Percentiles rank a stretch among this genome's conserved stretches.
Evolutionary conservation across 78 protist genomes (phyloP).

Genomic region (Protostelium mycophagum): DNA sequence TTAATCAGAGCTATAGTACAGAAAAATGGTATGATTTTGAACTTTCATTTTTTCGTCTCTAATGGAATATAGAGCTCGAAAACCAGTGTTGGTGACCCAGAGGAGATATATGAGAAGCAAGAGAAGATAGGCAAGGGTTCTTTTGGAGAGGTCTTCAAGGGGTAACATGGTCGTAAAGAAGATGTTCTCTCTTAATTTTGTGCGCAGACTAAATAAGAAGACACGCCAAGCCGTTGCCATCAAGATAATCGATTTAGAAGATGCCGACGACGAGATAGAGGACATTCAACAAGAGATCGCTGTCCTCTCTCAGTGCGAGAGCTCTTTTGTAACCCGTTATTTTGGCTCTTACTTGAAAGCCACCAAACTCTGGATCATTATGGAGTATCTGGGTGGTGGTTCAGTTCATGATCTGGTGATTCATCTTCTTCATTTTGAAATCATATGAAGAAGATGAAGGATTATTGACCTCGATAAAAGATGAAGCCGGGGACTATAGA

Average conservation of each 20-base stretch:
- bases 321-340: slow-evolving; percentile 76
- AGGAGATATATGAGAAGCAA: slow-evolving; percentile 45
- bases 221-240: slow-evolving; percentile 83
- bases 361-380: slow-evolving; percentile 88
- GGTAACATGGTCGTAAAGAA: slow-evolving; percentile 25
- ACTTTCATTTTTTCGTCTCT: too few species aligned
- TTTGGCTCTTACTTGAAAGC: slow-evolving; percentile 76
- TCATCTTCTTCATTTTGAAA: not conserved
- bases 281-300: slow-evolving; percentile 90
- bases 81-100: slow-evolving; percentile 68
- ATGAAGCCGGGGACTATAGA: slow-evolving; percentile 71
- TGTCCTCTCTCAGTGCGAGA: slow-evolving; percentile 74
- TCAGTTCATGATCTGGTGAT: slow-evolving; percentile 82
- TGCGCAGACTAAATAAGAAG: slow-evolving; percentile 51
- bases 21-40: too few species aligned
- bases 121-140: slow-evolving; percentile 81
- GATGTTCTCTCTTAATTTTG: slow-evolving; percentile 4
- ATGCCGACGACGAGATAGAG: slow-evolving; percentile 94
- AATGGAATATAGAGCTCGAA: not conserved
- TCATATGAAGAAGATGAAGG: not conserved
- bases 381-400: slow-evolving; percentile 95
- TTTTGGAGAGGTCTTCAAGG: slow-evolving; percentile 80
- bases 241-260: slow-evolving; percentile 92
- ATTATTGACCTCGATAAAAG: slow-evolving; percentile 14
- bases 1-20: too few species aligned